Evolutionary conservation across 2,329 filamentous ascomycete species (phyloP).

Genomic region (Fusarium haematococcum): DNA sequence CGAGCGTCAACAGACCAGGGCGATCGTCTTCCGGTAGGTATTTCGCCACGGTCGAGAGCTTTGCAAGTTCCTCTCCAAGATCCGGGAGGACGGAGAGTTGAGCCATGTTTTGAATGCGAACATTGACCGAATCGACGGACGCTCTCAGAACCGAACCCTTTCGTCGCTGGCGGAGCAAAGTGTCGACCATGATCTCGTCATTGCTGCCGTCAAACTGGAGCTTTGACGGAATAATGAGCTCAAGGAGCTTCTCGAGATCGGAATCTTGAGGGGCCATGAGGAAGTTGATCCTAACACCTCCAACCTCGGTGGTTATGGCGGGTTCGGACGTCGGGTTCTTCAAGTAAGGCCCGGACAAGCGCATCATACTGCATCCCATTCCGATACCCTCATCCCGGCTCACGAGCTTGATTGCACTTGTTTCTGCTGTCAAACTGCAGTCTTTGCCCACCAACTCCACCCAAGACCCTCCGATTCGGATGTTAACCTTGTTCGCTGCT

Average conservation of each 20-base stretch:
- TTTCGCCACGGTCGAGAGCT: slow-evolving; percentile 88
- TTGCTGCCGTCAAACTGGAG: slow-evolving; percentile 87
- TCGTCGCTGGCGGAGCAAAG: slow-evolving; percentile 83
- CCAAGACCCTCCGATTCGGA: slow-evolving; percentile 81
- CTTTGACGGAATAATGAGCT: slow-evolving; percentile 90
- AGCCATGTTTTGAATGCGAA: slow-evolving; percentile 71
- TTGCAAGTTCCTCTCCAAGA: slow-evolving; percentile 82
- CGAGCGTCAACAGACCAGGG: slow-evolving; percentile 84
- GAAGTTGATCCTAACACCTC: slow-evolving; percentile 78
- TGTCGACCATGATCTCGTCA: slow-evolving; percentile 95
- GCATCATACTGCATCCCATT: slow-evolving; percentile 80
- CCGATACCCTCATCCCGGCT: slow-evolving; percentile 79
- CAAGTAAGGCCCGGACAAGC: slow-evolving; percentile 77
- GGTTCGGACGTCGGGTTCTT: slow-evolving; percentile 65
- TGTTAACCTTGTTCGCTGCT: slow-evolving; percentile 76
- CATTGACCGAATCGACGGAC: slow-evolving; percentile 72
- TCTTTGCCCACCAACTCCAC: slow-evolving; percentile 82
- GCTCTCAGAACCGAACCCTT: slow-evolving; percentile 86
- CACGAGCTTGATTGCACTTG: slow-evolving; percentile 85
- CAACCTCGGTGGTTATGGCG: slow-evolving; percentile 72
- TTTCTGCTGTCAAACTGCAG: slow-evolving; percentile 79
- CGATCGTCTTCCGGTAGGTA: slow-evolving; percentile 96
- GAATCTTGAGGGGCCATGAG: slow-evolving; percentile 77
- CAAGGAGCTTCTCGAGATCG: slow-evolving; percentile 85
- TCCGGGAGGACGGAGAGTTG: slow-evolving; percentile 76